A percentile compares a stretch with the other conserved stretches of the same genome.
Evolutionary conservation across 495 filamentous ascomycete species (phyloP).

Genomic region (Podospora bellae-mahoneyi): DNA sequence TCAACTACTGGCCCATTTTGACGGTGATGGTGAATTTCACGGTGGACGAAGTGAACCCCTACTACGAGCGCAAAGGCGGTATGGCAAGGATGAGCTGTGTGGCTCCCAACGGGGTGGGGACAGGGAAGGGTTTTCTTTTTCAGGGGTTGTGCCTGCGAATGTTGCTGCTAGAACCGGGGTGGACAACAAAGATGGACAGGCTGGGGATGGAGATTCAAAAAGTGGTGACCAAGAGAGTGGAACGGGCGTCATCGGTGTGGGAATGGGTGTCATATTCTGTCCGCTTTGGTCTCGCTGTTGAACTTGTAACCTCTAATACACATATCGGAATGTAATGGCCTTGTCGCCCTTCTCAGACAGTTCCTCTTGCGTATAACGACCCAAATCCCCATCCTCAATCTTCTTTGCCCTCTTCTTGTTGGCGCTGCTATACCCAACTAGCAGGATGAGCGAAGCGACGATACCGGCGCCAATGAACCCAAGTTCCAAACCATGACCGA

Average conservation of each 20-base stretch:
- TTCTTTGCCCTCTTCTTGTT: slow-evolving; percentile 56
- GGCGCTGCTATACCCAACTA: slow-evolving; percentile 54
- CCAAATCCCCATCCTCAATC: slow-evolving; percentile 44
- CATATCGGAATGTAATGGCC: slow-evolving; percentile 64
- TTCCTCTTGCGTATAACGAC: slow-evolving; percentile 48
- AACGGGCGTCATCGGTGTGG: not conserved
- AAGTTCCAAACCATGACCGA: slow-evolving; percentile 68
- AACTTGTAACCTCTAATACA: slow-evolving; percentile 24
- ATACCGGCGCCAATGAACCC: slow-evolving; percentile 63
- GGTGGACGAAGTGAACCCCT: too few species aligned
- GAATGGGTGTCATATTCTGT: not conserved
- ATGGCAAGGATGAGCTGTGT: too few species aligned
- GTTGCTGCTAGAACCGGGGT: not conserved
- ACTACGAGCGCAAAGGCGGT: too few species aligned
- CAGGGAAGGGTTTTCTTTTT: not conserved
- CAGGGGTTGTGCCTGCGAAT: not conserved
- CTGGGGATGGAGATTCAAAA: too few species aligned
- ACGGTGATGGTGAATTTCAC: too few species aligned
- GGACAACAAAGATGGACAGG: not conserved
- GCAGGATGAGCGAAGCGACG: slow-evolving; percentile 53
- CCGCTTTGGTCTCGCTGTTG: too few species aligned
- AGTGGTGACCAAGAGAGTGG: not conserved
- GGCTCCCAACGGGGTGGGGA: not conserved
- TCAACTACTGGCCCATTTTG: too few species aligned
- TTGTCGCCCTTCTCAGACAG: slow-evolving; percentile 60